Evolutionary conservation across 169 alveolate species (phyloP).

Genomic region (Cryptosporidium meleagridis): DNA sequence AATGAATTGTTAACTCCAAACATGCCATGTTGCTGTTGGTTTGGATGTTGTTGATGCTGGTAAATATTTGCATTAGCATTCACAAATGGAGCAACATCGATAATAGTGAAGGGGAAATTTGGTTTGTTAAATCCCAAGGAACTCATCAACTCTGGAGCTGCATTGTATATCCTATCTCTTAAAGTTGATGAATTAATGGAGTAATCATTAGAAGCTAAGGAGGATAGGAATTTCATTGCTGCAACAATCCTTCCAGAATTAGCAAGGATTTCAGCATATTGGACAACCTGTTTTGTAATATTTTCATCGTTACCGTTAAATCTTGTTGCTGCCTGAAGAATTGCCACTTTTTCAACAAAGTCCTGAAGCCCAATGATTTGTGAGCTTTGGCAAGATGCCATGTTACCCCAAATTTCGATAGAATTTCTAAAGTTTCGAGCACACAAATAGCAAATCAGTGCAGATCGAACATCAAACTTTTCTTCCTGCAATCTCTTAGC

Average conservation of each 20-base stretch:
- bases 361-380: constrained; percentile 78
- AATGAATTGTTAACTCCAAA: constrained; percentile 7
- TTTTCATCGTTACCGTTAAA: constrained; percentile 76
- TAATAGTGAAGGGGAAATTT: constrained; percentile 75
- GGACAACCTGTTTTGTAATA: constrained; percentile 79
- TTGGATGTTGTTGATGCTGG: constrained; percentile 41
- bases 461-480: constrained; percentile 80
- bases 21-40: background rate
- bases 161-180: constrained; percentile 80
- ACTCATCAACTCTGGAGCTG: constrained; percentile 78
- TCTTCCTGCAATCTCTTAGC: constrained; percentile 75
- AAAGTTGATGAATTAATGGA: constrained; percentile 75
- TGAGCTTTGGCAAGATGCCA: constrained; percentile 79
- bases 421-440: constrained; percentile 83
- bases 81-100: constrained; percentile 73
- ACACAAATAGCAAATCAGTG: constrained; percentile 84
- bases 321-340: constrained; percentile 78
- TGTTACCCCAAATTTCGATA: constrained; percentile 82
- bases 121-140: constrained; percentile 74
- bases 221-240: constrained; percentile 80
- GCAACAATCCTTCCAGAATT: constrained; percentile 81
- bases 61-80: background rate
- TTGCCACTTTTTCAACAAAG: constrained; percentile 80
- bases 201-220: constrained; percentile 77
- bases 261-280: constrained; percentile 80